These are phyloP conservation scores for Diaporthe helianthi DNA, from an alignment of 2,329 filamentous ascomycete genomes.

Conservation along the genomic window DNA sequence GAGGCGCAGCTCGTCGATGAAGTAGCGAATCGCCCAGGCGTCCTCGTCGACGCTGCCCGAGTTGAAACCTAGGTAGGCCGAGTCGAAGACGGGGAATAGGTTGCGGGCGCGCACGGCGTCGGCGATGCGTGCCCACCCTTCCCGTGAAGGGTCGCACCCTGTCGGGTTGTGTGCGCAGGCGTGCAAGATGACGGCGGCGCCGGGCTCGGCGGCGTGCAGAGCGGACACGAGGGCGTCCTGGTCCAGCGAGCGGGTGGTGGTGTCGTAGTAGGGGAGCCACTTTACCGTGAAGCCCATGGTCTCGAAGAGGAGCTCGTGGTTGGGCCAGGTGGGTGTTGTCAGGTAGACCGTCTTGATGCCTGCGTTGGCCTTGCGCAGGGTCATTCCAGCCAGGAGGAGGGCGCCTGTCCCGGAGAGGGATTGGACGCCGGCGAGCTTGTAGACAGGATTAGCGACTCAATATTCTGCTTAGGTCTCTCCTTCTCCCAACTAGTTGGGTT, in stretches of 20 bases:
- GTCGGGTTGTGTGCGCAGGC: conserved; percentile 54
- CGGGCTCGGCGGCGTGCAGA: conserved; percentile 40
- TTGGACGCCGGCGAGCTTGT: conserved; percentile 39
- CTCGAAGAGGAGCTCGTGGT: conserved; percentile 48
- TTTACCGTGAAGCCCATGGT: conserved; percentile 44
- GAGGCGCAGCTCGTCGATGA: conserved; percentile 45
- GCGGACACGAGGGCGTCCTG: conserved; percentile 42
- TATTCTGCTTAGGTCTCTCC: no score
- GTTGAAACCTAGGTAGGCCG: conserved; percentile 44
- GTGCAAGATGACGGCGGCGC: conserved; percentile 46
- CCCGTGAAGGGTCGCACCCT: conserved; percentile 47
- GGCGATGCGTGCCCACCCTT: conserved; percentile 44
- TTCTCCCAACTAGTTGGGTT: no score
- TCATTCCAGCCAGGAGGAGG: conserved; percentile 45
- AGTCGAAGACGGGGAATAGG: conserved; percentile 45
- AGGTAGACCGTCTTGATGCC: conserved; percentile 45
- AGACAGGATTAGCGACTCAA: no score
- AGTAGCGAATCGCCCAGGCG: conserved; percentile 43
- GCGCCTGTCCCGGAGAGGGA: conserved; percentile 51
- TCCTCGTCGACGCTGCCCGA: conserved; percentile 43
- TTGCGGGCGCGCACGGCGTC: conserved; percentile 36
- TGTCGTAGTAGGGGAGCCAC: conserved; percentile 48
- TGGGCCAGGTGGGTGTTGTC: conserved; percentile 51
- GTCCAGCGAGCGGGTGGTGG: conserved; percentile 43
- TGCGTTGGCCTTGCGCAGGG: conserved; percentile 40